These are phyloP conservation scores for Colletotrichum tabaci DNA, from an alignment of 2,329 filamentous ascomycete genomes.

Conservation along the genomic window DNA sequence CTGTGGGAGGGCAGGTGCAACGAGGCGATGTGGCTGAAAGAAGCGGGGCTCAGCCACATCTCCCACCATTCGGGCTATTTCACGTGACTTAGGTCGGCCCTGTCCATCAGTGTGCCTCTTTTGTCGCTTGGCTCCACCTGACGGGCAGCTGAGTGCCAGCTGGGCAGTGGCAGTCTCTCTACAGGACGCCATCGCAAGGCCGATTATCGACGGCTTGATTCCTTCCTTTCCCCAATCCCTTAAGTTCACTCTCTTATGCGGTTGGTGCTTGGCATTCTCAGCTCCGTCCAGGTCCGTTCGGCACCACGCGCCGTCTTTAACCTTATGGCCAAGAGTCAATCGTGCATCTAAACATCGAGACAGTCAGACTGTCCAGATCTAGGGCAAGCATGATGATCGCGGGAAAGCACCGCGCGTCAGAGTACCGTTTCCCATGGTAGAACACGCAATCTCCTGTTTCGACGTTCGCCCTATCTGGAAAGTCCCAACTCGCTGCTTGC, in stretches of 20 bases:
- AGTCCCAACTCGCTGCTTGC: conserved; percentile 40
- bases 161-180: not conserved
- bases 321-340: conserved; percentile 7
- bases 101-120: not conserved
- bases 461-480: conserved; percentile 37
- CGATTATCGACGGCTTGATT: no score
- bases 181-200: no score
- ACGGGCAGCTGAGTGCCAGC: not conserved
- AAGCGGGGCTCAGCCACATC: conserved; percentile 25
- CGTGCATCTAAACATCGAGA: conserved; percentile 32
- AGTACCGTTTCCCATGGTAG: conserved; percentile 32
- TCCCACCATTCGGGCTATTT: conserved; percentile 4
- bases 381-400: conserved; percentile 35
- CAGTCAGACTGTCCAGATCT: conserved; percentile 30
- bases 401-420: conserved; percentile 30
- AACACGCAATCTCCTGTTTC: conserved; percentile 42
- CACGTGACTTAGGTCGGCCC: conserved; percentile 32
- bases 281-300: no score
- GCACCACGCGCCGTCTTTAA: not conserved
- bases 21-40: conserved; percentile 23
- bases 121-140: not conserved
- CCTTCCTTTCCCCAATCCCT: no score
- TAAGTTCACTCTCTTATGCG: no score
- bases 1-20: conserved; percentile 40
- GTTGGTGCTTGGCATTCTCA: no score